A percentile compares a stretch with the other conserved stretches of the same genome.
Evolutionary conservation across 768 basidiomycete species (phyloP).

Genomic region (Phylloporus sp.): DNA sequence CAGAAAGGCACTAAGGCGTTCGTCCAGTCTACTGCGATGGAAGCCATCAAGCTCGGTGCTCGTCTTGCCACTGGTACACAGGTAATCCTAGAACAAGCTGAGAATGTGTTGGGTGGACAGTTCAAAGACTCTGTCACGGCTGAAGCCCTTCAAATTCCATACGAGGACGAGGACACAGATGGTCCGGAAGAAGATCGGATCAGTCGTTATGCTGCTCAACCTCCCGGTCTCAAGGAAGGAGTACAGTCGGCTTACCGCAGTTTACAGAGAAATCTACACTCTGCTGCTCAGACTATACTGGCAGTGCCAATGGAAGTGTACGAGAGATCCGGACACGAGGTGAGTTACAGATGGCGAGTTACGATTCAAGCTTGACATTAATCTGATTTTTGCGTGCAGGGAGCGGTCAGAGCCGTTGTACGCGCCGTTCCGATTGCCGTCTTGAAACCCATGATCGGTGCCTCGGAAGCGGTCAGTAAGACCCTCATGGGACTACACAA

Average conservation of each 20-base stretch:
- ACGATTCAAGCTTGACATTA: not conserved
- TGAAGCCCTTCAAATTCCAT: constrained; percentile 56
- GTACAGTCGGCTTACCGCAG: constrained; percentile 90
- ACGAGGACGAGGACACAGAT: constrained; percentile 27
- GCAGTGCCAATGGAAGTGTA: constrained; percentile 99
- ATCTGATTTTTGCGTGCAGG: constrained; percentile 43
- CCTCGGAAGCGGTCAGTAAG: constrained; percentile 94
- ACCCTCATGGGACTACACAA: constrained; percentile 92
- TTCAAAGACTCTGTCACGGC: constrained; percentile 63
- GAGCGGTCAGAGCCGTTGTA: constrained; percentile 89
- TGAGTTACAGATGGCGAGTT: constrained; percentile 30
- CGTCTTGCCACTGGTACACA: constrained; percentile 95
- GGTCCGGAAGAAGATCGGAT: constrained; percentile 53
- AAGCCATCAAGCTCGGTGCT: constrained; percentile 93
- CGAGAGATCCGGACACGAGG: constrained; percentile 90
- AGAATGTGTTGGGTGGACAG: constrained; percentile 81
- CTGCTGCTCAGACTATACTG: constrained; percentile 96
- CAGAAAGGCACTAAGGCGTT: constrained; percentile 94
- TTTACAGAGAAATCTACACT: constrained; percentile 79
- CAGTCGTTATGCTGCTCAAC: constrained; percentile 92
- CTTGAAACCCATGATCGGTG: constrained; percentile 96
- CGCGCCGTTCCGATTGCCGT: constrained; percentile 98
- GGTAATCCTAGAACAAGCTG: constrained; percentile 94
- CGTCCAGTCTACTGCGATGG: constrained; percentile 90
- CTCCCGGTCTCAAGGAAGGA: constrained; percentile 77